A percentile compares a stretch with the other conserved stretches of the same genome.
Evolutionary conservation across 495 filamentous ascomycete species (phyloP).

Genomic region (Astrocystis sublimbata): DNA sequence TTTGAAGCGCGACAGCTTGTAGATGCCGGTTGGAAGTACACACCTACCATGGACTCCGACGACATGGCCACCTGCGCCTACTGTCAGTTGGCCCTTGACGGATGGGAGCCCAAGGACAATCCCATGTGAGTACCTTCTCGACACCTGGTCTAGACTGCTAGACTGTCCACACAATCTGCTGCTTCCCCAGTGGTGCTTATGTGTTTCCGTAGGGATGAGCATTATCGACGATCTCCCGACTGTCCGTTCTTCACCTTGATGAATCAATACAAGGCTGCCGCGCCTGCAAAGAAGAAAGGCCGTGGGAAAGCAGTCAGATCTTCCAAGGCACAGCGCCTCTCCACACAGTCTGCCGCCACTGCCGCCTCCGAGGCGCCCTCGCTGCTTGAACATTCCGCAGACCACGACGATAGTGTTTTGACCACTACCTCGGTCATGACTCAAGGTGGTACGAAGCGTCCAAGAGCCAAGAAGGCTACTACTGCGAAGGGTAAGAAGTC

Average conservation of each 20-base stretch:
- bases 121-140: constrained; percentile 65
- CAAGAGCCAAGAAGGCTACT: constrained; percentile 53
- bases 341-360: constrained; percentile 64
- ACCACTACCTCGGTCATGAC: constrained; percentile 59
- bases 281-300: constrained; percentile 48
- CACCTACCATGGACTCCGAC: constrained; percentile 73
- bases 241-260: constrained; percentile 77
- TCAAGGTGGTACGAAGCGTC: constrained; percentile 52
- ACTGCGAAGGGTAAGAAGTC: constrained; percentile 50
- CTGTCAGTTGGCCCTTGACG: constrained; percentile 80
- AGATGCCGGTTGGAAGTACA: constrained; percentile 90
- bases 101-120: constrained; percentile 89
- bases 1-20: constrained; percentile 67
- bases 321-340: constrained; percentile 72
- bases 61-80: constrained; percentile 89
- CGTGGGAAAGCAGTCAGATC: constrained; percentile 55
- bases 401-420: constrained; percentile 70
- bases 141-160: constrained; percentile 24
- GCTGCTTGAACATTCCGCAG: constrained; percentile 32
- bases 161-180: constrained; percentile 8
- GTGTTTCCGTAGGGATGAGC: constrained; percentile 68
- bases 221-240: constrained; percentile 70
- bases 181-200: constrained; percentile 28
- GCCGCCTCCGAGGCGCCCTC: constrained; percentile 52
- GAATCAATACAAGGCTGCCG: constrained; percentile 38